Evolutionary conservation across 805 yeast genomes (phyloP).

Genomic region (Metschnikowia henanensis): DNA sequence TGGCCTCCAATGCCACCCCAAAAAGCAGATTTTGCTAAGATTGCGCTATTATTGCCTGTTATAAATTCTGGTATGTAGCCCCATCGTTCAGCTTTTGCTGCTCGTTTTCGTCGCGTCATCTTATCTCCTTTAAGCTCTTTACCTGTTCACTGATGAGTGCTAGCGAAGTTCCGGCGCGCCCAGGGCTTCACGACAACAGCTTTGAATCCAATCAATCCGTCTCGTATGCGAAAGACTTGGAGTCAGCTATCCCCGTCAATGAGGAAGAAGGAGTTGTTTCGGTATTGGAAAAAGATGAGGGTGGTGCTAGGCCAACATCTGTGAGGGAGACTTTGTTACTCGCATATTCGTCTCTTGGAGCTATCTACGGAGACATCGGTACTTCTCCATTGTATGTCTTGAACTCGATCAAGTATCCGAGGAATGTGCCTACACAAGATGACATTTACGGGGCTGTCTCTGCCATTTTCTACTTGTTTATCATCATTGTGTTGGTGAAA

Average conservation of each 20-base stretch:
- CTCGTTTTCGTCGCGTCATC: too few species aligned
- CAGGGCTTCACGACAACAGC: background rate
- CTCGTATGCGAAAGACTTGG: conserved; percentile 4
- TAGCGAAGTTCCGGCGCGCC: background rate
- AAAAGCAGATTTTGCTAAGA: too few species aligned
- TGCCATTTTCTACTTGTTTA: conserved; percentile 54
- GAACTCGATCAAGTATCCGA: conserved; percentile 31
- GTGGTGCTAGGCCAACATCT: background rate
- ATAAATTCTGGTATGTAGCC: background rate
- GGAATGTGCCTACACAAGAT: conserved; percentile 31
- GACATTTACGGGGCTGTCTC: conserved; percentile 53
- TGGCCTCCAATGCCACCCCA: background rate
- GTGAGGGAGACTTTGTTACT: conserved; percentile 21
- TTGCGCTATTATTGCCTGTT: background rate
- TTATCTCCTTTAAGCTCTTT: too few species aligned
- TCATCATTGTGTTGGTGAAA: conserved; percentile 52
- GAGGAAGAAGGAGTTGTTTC: conserved; percentile 8
- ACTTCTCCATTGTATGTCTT: conserved; percentile 58
- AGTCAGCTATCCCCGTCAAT: background rate
- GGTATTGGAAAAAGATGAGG: conserved; percentile 2
- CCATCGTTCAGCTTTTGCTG: background rate
- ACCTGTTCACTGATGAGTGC: too few species aligned
- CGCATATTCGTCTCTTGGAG: conserved; percentile 52
- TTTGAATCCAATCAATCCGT: background rate
- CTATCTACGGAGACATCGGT: conserved; percentile 65